phyloP scores from a whole-genome alignment of 2,329 filamentous ascomycete genomes.

The Cryphonectria nitschkei region DNA sequence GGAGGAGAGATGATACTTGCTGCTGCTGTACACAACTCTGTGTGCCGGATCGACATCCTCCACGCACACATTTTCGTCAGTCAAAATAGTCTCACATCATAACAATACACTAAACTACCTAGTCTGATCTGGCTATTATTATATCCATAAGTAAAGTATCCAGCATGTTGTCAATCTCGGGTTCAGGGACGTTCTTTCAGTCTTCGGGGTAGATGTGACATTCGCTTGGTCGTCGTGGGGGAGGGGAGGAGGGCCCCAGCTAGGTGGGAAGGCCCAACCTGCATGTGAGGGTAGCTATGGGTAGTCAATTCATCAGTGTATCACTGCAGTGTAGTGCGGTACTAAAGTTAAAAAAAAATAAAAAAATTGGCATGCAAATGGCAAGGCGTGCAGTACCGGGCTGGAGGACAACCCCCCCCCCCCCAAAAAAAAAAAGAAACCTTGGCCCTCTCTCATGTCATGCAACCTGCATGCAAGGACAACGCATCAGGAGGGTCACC shows the following conservation, averaged over 20 bases:
- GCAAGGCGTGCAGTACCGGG: not conserved
- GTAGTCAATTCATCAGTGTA: not conserved
- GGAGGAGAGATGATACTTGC: too few relatives aligned
- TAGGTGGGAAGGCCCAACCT: not conserved
- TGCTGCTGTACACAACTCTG: too few relatives aligned
- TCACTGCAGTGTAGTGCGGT: not conserved
- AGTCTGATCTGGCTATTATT: too few relatives aligned
- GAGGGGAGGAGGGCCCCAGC: not conserved
- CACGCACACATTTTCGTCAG: too few relatives aligned
- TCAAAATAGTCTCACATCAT: too few relatives aligned
- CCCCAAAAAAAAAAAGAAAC: not conserved
- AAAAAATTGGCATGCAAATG: not conserved
- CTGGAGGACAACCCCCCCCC: not conserved
- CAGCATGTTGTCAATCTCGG: not conserved
- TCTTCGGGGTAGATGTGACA: not conserved
- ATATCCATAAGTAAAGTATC: too few relatives aligned
- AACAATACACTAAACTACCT: too few relatives aligned
- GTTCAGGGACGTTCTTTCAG: not conserved
- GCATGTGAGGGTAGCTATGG: not conserved
- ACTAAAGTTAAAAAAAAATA: too few relatives aligned
- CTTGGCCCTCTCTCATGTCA: not conserved
- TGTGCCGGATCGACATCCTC: too few relatives aligned
- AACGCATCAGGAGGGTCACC: constrained; percentile 10
- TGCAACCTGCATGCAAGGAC: constrained; percentile 14
- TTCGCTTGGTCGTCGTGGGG: not conserved